Percentiles rank a stretch among this genome's conserved stretches.
These are phyloP conservation scores for Ploettnerulaceae sp. DNA, from an alignment of 2,329 filamentous ascomycete species.

Conservation along the genomic window DNA sequence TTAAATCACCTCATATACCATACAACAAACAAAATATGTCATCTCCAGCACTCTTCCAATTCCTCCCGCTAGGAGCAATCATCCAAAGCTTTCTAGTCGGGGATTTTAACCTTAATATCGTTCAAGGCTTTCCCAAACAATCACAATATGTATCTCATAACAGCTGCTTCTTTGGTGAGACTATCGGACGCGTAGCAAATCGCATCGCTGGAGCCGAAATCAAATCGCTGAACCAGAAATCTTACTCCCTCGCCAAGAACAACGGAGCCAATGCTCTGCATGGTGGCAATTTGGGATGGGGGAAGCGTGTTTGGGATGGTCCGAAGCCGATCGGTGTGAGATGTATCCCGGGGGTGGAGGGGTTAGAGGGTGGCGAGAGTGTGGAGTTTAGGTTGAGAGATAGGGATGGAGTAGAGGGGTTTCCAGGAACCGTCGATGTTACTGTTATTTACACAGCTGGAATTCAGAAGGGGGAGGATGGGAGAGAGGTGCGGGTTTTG, in stretches of 20 bases:
- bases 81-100: constrained; percentile 76
- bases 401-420: constrained; percentile 81
- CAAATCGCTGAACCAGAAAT: constrained; percentile 63
- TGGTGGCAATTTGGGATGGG: constrained; percentile 72
- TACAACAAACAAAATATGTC: not conserved
- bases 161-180: constrained; percentile 81
- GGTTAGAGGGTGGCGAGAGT: constrained; percentile 57
- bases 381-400: constrained; percentile 63
- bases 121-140: constrained; percentile 75
- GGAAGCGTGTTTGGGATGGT: constrained; percentile 71
- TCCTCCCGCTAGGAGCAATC: constrained; percentile 72
- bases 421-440: constrained; percentile 77
- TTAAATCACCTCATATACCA: not conserved
- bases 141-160: constrained; percentile 74
- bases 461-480: constrained; percentile 54
- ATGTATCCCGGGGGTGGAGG: constrained; percentile 47
- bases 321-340: constrained; percentile 56
- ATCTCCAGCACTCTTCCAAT: constrained; percentile 44
- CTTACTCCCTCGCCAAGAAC: constrained; percentile 69
- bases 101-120: constrained; percentile 86
- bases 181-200: constrained; percentile 82
- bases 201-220: constrained; percentile 70
- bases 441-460: constrained; percentile 74
- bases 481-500: constrained; percentile 64
- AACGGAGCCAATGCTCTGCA: constrained; percentile 73